These are phyloP conservation scores for Heterotrichella gracilis DNA, from an alignment of 352 stramenopile genomes.

Conservation along the genomic window DNA sequence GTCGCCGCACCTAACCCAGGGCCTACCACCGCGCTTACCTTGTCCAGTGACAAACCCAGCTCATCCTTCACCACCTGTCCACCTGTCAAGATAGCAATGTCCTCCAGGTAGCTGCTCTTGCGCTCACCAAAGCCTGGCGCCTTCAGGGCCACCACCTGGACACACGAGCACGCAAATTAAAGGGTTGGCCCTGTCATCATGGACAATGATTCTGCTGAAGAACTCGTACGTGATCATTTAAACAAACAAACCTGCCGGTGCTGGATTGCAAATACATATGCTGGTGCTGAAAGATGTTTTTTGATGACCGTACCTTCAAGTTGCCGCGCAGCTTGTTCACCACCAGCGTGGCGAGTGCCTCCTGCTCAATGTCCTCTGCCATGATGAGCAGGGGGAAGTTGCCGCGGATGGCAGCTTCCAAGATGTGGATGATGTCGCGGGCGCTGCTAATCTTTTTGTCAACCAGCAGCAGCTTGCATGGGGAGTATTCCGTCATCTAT, in stretches of 20 bases:
- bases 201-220: no score
- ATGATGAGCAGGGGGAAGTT: slow-evolving; percentile 43
- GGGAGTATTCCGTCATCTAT: no score
- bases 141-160: slow-evolving; percentile 39
- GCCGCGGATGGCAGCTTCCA: slow-evolving; percentile 39
- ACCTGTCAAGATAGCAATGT: slow-evolving; percentile 46
- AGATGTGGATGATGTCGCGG: slow-evolving; percentile 40
- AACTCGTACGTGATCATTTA: no score
- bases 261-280: no score
- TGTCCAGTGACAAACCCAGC: slow-evolving; percentile 60
- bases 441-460: slow-evolving; percentile 41
- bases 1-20: no score
- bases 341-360: slow-evolving; percentile 39
- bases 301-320: no score
- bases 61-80: slow-evolving; percentile 75
- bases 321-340: slow-evolving; percentile 50
- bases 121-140: slow-evolving; percentile 39
- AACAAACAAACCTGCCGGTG: no score
- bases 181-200: no score
- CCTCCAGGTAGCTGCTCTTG: slow-evolving; percentile 36
- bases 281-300: no score
- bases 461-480: slow-evolving; percentile 36
- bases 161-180: no score
- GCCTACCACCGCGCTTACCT: no score
- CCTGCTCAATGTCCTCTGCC: slow-evolving; percentile 42